phyloP scores from a whole-genome alignment of 116 monocot species.

The Trichopus zeylanicus region DNA sequence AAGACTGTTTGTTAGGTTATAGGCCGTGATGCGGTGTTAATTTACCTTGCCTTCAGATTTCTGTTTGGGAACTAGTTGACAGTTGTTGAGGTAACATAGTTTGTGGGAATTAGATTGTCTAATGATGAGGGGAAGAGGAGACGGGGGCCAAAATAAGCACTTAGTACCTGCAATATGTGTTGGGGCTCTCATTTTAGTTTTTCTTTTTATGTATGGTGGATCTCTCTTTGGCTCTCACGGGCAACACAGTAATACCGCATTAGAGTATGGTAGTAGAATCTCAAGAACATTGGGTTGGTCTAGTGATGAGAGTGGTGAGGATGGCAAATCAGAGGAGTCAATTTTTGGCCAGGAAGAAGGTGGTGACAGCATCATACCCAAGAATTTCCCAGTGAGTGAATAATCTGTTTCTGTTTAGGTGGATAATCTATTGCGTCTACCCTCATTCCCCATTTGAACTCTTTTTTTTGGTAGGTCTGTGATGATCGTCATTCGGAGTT shows the following conservation, averaged over 20 bases:
- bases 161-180: slow-evolving; percentile 39
- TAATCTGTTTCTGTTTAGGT: neutral
- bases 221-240: slow-evolving; percentile 48
- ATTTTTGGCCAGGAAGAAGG: slow-evolving; percentile 42
- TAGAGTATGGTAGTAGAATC: slow-evolving; percentile 77
- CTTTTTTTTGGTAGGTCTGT: slow-evolving; percentile 51
- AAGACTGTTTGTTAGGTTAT: neutral
- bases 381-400: slow-evolving; percentile 78
- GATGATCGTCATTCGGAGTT: slow-evolving; percentile 92
- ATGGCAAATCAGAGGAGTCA: slow-evolving; percentile 42
- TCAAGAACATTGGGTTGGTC: slow-evolving; percentile 71
- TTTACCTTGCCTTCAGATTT: neutral
- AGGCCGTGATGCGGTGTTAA: neutral
- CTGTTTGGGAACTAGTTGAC: neutral
- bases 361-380: slow-evolving; percentile 36
- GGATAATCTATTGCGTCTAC: neutral
- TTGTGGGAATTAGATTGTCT: slow-evolving; percentile 2
- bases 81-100: neutral
- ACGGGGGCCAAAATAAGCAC: slow-evolving; percentile 63
- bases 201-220: slow-evolving; percentile 64
- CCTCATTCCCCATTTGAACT: neutral
- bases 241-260: slow-evolving; percentile 32
- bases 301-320: slow-evolving; percentile 46
- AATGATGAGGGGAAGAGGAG: slow-evolving; percentile 69
- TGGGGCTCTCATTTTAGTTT: slow-evolving; percentile 30